phyloP scores from a whole-genome alignment of 352 stramenopile species.

The Globisporangium radiosum region DNA sequence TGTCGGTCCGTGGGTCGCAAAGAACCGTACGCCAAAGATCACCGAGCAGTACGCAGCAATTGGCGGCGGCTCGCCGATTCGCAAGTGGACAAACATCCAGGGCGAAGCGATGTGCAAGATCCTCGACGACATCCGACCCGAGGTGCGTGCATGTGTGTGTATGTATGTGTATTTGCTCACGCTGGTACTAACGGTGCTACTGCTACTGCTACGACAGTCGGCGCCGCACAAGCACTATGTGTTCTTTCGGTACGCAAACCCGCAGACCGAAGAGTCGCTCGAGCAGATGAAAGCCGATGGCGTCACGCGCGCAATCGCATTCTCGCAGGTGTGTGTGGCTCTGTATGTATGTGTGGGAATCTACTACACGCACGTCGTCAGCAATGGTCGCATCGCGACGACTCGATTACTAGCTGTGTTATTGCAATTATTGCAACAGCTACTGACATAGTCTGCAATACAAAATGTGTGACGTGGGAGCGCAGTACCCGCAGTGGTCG shows the following conservation, averaged over 20 bases:
- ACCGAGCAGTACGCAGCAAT: constrained; percentile 95
- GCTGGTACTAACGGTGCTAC: no score
- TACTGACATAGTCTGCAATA: no score
- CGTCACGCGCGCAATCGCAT: constrained; percentile 94
- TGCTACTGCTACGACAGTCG: constrained; percentile 23
- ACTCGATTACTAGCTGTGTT: no score
- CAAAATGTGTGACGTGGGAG: not conserved
- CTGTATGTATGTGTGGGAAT: not conserved
- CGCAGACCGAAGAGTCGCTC: constrained; percentile 95
- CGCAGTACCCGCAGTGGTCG: constrained; percentile 96
- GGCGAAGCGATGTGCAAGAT: constrained; percentile 87
- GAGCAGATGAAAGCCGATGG: constrained; percentile 92
- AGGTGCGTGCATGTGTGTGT: constrained; percentile 26
- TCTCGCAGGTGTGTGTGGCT: constrained; percentile 75
- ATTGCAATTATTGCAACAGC: no score
- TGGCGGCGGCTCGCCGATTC: constrained; percentile 96
- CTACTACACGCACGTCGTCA: not conserved
- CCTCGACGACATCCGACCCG: constrained; percentile 83
- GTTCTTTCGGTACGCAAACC: constrained; percentile 98
- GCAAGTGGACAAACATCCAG: constrained; percentile 95
- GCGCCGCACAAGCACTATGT: constrained; percentile 94
- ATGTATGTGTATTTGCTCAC: constrained; percentile 8
- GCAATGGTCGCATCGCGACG: no score
- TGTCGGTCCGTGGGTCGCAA: constrained; percentile 72
- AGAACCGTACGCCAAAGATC: constrained; percentile 92